These are phyloP conservation scores for Geotrichum macrosporum DNA, from an alignment of 1,139 yeast species.

Conservation along the genomic window DNA sequence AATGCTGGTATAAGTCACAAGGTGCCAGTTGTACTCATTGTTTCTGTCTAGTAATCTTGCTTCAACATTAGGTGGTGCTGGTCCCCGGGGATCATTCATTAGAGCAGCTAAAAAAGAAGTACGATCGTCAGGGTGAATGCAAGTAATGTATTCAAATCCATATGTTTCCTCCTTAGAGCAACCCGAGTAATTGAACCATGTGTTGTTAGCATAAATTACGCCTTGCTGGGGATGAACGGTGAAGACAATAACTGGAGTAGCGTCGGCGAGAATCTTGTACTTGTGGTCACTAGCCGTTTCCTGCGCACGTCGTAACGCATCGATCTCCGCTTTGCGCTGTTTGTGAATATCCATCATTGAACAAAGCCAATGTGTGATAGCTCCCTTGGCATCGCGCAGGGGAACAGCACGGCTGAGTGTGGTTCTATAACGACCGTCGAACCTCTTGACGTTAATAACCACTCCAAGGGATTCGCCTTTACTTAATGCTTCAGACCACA, in stretches of 20 bases:
- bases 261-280: constrained; percentile 37
- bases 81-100: constrained; percentile 14
- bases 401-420: constrained; percentile 37
- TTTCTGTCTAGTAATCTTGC: constrained; percentile 30
- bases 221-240: constrained; percentile 34
- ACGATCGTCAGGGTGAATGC: constrained; percentile 35
- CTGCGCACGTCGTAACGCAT: constrained; percentile 33
- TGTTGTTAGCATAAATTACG: constrained; percentile 36
- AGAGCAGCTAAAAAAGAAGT: constrained; percentile 30
- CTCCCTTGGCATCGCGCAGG: constrained; percentile 35
- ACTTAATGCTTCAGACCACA: constrained; percentile 33
- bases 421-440: constrained; percentile 36
- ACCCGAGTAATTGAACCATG: constrained; percentile 38
- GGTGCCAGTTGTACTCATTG: constrained; percentile 36
- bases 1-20: constrained; percentile 32
- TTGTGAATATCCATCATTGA: constrained; percentile 39
- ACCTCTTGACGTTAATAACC: constrained; percentile 35
- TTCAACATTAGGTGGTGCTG: constrained; percentile 29
- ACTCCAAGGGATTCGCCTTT: constrained; percentile 35
- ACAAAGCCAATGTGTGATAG: constrained; percentile 38
- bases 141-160: constrained; percentile 34
- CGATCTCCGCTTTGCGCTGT: constrained; percentile 36
- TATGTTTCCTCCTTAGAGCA: constrained; percentile 31
- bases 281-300: constrained; percentile 37
- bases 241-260: constrained; percentile 38